A percentile compares a stretch with the other conserved stretches of the same genome.
These are phyloP conservation scores for Trichoderma sp. DNA, from an alignment of 2,329 filamentous ascomycete genomes.

Conservation along the genomic window DNA sequence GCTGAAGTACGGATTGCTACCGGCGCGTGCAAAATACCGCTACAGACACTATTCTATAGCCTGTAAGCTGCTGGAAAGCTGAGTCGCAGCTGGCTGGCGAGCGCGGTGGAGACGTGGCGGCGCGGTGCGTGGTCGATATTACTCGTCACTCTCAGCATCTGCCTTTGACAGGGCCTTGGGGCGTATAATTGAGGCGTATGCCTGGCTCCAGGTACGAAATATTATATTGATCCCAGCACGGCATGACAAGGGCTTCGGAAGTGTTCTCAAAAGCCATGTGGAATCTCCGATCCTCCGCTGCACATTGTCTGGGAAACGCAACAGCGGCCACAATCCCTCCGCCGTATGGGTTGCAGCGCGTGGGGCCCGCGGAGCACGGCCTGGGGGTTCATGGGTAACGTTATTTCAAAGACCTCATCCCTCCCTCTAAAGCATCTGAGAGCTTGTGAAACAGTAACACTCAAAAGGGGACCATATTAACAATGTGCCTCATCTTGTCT, in stretches of 20 bases:
- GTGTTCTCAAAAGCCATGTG: slow-evolving; percentile 2
- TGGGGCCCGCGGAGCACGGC: slow-evolving; percentile 18
- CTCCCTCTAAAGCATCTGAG: not conserved
- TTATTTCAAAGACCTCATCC: not conserved
- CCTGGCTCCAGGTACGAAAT: not conserved
- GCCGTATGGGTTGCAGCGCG: slow-evolving; percentile 1
- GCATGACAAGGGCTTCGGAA: not conserved
- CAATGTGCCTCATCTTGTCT: not conserved
- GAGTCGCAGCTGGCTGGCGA: not conserved
- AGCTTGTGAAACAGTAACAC: not conserved
- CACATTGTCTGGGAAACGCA: not conserved
- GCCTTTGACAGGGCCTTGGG: not conserved
- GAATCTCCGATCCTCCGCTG: slow-evolving; percentile 4
- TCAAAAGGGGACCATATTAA: not conserved
- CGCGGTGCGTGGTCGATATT: not conserved
- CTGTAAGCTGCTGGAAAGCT: not conserved
- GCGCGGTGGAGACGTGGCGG: slow-evolving; percentile 2
- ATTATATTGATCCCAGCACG: not conserved
- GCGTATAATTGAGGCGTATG: not conserved
- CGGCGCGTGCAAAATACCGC: not conserved
- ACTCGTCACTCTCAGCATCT: slow-evolving; percentile 1
- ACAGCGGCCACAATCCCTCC: not conserved
- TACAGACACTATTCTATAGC: not conserved
- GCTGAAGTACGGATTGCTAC: not conserved
- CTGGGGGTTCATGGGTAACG: not conserved